A percentile compares a stretch with the other conserved stretches of the same genome.
Conservation (phyloP, 495 filamentous ascomycete species). For the Aspergillus affinis region DNA sequence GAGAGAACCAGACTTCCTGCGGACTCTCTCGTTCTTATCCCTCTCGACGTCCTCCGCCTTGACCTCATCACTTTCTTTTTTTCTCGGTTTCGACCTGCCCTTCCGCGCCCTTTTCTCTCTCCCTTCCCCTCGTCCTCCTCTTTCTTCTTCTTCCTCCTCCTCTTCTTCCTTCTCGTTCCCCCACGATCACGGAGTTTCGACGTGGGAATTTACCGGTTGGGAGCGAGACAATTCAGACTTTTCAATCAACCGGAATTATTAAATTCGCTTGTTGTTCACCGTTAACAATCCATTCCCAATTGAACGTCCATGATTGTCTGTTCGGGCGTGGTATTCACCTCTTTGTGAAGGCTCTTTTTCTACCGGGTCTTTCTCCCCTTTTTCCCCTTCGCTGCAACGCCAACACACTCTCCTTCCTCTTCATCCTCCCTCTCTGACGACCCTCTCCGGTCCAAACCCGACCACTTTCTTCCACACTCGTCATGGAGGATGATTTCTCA, state of each 20-base stretch:
- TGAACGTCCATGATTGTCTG: background rate
- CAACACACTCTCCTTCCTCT: slow-evolving; percentile 6
- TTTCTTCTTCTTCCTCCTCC: slow-evolving; percentile 7
- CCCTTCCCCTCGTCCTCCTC: background rate
- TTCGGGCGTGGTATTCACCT: background rate
- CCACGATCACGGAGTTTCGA: slow-evolving; percentile 5
- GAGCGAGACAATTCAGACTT: background rate
- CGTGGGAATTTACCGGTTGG: background rate
- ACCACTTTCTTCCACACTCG: slow-evolving; percentile 10
- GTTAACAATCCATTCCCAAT: background rate
- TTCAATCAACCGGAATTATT: background rate
- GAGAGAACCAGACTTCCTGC: slow-evolving; percentile 11
- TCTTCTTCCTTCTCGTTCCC: slow-evolving; percentile 8
- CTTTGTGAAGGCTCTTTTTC: background rate
- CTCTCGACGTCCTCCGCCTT: slow-evolving; percentile 22
- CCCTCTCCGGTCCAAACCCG: slow-evolving; percentile 13
- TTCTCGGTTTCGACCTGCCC: slow-evolving; percentile 3
- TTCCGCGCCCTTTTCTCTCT: slow-evolving; percentile 8
- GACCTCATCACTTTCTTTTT: slow-evolving; percentile 27
- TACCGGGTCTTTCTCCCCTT: background rate
- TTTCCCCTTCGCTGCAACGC: background rate
- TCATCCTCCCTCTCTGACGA: slow-evolving; percentile 9
- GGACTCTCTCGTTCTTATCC: slow-evolving; percentile 10
- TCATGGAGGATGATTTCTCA: slow-evolving; percentile 45
- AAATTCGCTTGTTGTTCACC: background rate